A percentile compares a stretch with the other conserved stretches of the same genome.
Evolutionary conservation across 192 early-diverging fungal genomes (phyloP).

Genomic region (Diversispora eburnea): DNA sequence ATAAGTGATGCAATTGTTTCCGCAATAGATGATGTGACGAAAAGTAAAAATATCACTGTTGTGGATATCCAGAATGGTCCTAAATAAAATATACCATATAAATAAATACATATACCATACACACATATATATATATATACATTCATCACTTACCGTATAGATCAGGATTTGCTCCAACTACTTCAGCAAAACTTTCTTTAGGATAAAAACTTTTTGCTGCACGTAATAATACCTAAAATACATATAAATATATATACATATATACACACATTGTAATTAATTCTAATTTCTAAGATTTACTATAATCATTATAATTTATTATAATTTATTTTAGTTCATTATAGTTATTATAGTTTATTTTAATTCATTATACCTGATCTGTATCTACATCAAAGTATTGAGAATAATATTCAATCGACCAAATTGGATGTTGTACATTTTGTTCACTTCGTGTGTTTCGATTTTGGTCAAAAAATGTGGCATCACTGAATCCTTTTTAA

Average conservation of each 20-base stretch:
- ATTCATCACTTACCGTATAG: conserved; percentile 69
- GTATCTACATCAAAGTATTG: conserved; percentile 94
- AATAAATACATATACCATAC: conserved; percentile 3
- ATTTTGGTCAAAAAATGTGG: conserved; percentile 36
- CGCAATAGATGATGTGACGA: conserved; percentile 89
- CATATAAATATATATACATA: not conserved
- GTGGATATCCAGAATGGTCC: conserved; percentile 98
- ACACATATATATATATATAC: not conserved
- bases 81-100: conserved; percentile 27
- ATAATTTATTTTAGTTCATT: not conserved
- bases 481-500: conserved; percentile 1
- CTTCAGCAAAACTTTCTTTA: conserved; percentile 75
- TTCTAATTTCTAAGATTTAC: too few relatives aligned
- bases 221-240: conserved; percentile 65
- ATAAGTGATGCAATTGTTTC: conserved; percentile 74
- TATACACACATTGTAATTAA: not conserved
- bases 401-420: conserved; percentile 87
- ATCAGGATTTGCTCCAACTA: conserved; percentile 82
- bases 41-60: conserved; percentile 93
- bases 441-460: conserved; percentile 21
- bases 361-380: conserved; percentile 51
- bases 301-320: too few relatives aligned
- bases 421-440: conserved; percentile 55
- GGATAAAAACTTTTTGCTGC: conserved; percentile 66
- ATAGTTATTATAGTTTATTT: conserved; percentile 26